Evolutionary conservation across 2,329 filamentous ascomycete species (phyloP).

Genomic region (Raffaelea deltoideospora): DNA sequence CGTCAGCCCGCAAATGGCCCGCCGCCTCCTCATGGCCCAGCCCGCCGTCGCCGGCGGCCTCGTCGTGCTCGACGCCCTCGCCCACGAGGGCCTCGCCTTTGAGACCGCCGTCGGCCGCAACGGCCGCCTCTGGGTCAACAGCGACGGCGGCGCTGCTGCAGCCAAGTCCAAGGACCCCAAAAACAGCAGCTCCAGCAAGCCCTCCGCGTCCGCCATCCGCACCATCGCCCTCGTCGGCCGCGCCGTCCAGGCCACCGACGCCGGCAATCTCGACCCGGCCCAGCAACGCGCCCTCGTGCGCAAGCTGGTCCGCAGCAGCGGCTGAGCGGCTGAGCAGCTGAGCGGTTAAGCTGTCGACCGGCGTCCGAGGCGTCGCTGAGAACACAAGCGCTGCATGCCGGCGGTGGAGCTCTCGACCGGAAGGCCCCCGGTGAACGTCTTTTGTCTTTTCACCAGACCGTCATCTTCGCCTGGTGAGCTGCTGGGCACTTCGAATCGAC

Average conservation of each 20-base stretch:
- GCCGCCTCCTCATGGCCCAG: constrained; percentile 55
- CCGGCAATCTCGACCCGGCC: constrained; percentile 44
- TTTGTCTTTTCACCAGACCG: too few species aligned
- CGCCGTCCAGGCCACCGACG: constrained; percentile 65
- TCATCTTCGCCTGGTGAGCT: too few species aligned
- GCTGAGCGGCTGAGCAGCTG: too few species aligned
- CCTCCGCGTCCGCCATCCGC: neutral
- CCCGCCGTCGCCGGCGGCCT: constrained; percentile 50
- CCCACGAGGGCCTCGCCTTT: constrained; percentile 62
- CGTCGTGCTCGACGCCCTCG: constrained; percentile 66
- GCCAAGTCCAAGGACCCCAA: constrained; percentile 27
- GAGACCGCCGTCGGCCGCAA: constrained; percentile 91
- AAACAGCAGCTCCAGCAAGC: constrained; percentile 5
- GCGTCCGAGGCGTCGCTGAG: neutral
- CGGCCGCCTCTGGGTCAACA: constrained; percentile 83
- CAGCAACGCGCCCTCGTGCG: constrained; percentile 54
- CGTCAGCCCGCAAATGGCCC: constrained; percentile 67
- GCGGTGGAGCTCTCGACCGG: too few species aligned
- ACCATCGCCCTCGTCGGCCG: constrained; percentile 65
- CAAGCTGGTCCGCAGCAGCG: constrained; percentile 30
- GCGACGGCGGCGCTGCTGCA: constrained; percentile 33
- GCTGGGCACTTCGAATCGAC: too few species aligned
- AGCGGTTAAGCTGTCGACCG: too few species aligned
- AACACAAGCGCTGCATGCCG: neutral
- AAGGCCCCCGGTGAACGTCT: too few species aligned